Percentiles rank a stretch among this genome's conserved stretches.
Conservation (phyloP, 148 eudicot genomes). For the Linanthus parryae region DNA sequence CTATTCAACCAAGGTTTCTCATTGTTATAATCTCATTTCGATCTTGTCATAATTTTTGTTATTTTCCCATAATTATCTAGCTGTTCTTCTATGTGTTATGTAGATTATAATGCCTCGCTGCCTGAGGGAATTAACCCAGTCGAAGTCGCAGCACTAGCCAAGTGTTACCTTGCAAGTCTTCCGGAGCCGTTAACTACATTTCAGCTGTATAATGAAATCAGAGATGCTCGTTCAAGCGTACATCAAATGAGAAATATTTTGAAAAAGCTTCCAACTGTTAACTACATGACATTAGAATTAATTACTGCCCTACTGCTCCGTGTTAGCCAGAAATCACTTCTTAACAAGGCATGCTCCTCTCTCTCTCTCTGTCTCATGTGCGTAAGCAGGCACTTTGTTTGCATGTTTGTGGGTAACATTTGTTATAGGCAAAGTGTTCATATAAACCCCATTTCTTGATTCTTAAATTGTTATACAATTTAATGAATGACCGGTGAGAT, state of each 20-base stretch:
- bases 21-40: conserved; percentile 2
- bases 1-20: conserved; percentile 77
- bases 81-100: conserved; percentile 7
- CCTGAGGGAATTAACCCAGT: conserved; percentile 67
- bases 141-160: conserved; percentile 71
- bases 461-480: too few species aligned
- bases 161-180: conserved; percentile 92
- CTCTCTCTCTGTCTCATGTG: not conserved
- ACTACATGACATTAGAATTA: conserved; percentile 89
- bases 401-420: not conserved
- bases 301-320: conserved; percentile 81
- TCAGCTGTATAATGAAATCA: conserved; percentile 69
- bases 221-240: conserved; percentile 66
- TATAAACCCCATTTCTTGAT: too few species aligned
- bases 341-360: conserved; percentile 58
- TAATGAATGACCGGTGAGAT: too few species aligned
- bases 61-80: too few species aligned
- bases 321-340: conserved; percentile 89
- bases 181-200: conserved; percentile 80
- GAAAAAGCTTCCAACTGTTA: conserved; percentile 86
- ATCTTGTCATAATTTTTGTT: too few species aligned
- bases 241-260: conserved; percentile 54
- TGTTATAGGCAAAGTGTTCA: too few species aligned
- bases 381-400: not conserved
- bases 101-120: conserved; percentile 69